Evolutionary conservation across 2,329 filamentous ascomycete genomes (phyloP), one percentile per base, ranked within the genome.

Genomic region (Sodiomyces alkalinus): DNA sequence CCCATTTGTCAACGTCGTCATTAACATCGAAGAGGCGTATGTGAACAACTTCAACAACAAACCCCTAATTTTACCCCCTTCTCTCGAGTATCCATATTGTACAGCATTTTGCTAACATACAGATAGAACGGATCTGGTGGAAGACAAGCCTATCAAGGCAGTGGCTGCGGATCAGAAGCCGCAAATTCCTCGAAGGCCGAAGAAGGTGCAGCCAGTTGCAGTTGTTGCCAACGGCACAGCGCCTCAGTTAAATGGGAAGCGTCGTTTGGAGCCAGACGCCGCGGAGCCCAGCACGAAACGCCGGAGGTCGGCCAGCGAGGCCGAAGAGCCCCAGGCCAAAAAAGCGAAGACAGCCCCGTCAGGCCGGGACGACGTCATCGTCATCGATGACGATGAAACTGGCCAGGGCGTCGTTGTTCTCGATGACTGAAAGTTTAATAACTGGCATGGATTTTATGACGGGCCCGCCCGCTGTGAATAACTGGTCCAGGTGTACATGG

Each of bases 1-100:
- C 26, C 66, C 79, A 0, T 75, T 80, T 34, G 77, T 93, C 31
- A 87, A 94, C 38, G 64, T 96, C 3, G 66, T 87, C 28, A 59
- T 94, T 10, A 67, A 71, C 37, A 62, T 83, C 29, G 64, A 74
- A 40, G 64, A 74, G 48, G 58, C 64, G 68, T 76, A 60, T 30
- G 66, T 53, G 10, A 7, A 21, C 21, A 20, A 22, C 34, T 22
- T 27, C 23, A 17, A 6, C 3, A 11, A 10, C 5, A 4, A 4
- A 4, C 21, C 6, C 7, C 15, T 4, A 4, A 19, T 12, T 7
- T 21, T n/a, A 4, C n/a, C n/a, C n/a, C n/a, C n/a, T n/a, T n/a
- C n/a, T n/a, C n/a, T n/a, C n/a, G n/a, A n/a, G n/a, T 12, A 7
- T 13, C 15, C 10, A 17, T 12, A 22, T 22, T n/a, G n/a, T n/a